Conservation (phyloP, 495 filamentous ascomycete species). For the Aspergillus affinis region DNA sequence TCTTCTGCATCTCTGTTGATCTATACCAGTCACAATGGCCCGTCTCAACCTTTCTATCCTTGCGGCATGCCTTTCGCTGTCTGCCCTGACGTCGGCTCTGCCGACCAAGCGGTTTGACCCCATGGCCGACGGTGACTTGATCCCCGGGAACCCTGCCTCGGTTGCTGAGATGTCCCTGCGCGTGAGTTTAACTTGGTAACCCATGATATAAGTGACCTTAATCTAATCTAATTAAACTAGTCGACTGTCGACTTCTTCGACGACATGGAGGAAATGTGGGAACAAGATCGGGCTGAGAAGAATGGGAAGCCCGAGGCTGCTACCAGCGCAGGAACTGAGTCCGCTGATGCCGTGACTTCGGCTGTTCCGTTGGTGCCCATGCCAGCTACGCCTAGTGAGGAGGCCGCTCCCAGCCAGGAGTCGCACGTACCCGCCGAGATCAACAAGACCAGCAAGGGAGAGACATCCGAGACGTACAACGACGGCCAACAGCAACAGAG, state of each 20-base stretch:
- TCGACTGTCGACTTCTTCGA: not conserved
- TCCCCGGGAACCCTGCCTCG: not conserved
- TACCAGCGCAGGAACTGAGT: not conserved
- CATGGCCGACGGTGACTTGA: not conserved
- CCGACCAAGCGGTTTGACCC: slow-evolving; percentile 21
- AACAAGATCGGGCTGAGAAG: not conserved
- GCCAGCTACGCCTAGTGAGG: not conserved
- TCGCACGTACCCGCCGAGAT: not conserved
- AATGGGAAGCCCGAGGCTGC: not conserved
- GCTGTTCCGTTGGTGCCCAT: not conserved
- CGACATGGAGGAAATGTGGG: not conserved
- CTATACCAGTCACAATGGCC: slow-evolving; percentile 32
- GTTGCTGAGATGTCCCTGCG: not conserved
- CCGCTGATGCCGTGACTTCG: not conserved
- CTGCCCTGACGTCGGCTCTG: slow-evolving; percentile 31
- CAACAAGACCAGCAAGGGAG: not conserved
- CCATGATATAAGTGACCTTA: not conserved
- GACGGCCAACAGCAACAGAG: not conserved
- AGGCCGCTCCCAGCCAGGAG: not conserved
- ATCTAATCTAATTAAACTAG: not conserved
- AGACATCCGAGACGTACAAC: not conserved
- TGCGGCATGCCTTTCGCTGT: slow-evolving; percentile 33
- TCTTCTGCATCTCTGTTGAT: slow-evolving; percentile 1
- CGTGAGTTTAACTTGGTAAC: not conserved
- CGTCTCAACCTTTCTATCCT: slow-evolving; percentile 37